Conservation (phyloP, 2,329 filamentous ascomycete species). For the Trichoderma sp. region DNA sequence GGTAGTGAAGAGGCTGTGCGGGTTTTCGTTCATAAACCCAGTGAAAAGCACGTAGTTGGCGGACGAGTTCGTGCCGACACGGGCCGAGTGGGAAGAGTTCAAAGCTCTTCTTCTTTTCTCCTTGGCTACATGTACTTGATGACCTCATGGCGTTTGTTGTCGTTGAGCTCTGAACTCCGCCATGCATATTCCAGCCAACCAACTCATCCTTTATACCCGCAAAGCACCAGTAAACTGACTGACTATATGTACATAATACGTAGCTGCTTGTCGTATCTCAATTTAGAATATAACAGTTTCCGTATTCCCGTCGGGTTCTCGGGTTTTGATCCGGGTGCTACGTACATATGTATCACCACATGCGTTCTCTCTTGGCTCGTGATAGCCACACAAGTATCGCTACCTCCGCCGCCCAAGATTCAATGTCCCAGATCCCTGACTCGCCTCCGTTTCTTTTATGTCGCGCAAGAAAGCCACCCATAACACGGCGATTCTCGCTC, state of each 20-base stretch:
- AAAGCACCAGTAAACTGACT: neutral
- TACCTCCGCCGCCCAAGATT: neutral
- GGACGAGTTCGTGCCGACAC: slow-evolving; percentile 5
- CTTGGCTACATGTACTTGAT: neutral
- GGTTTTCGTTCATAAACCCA: neutral
- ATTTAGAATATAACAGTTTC: neutral
- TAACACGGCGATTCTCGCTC: neutral
- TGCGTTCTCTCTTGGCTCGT: neutral
- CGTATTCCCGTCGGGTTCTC: neutral
- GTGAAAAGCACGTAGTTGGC: neutral
- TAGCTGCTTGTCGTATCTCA: neutral
- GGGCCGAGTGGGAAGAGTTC: slow-evolving; percentile 1
- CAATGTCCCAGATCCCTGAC: neutral
- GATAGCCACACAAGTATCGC: neutral
- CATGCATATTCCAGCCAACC: neutral
- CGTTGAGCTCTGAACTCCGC: neutral
- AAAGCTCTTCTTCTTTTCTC: neutral
- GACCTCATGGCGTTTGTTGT: slow-evolving; percentile 1
- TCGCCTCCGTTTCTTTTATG: neutral
- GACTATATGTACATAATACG: neutral
- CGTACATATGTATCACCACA: neutral
- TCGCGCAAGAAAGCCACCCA: neutral
- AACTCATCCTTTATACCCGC: neutral
- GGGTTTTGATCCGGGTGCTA: neutral
- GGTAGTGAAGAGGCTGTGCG: neutral